Conservation (phyloP, 139 green algal species). For the Edaphochlamys debaryana region DNA sequence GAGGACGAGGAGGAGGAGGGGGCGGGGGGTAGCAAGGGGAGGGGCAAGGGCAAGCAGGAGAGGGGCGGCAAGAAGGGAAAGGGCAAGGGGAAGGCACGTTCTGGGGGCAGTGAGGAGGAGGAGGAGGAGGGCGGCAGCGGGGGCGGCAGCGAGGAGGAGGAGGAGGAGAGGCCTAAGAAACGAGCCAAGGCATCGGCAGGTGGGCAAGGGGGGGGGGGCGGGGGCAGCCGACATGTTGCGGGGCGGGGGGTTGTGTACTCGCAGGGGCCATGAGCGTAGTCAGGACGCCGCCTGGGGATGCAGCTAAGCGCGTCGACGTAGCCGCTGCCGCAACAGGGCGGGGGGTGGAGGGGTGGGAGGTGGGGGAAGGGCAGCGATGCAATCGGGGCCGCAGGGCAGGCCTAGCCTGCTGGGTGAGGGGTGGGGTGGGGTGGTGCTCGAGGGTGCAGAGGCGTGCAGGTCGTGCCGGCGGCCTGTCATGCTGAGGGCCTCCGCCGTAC, state of each 20-base stretch:
- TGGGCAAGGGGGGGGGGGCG: background rate
- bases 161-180: slow-evolving; percentile 18
- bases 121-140: background rate
- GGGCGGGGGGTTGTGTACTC: background rate
- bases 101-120: background rate
- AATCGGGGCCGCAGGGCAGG: too few relatives aligned
- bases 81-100: background rate
- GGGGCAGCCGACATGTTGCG: background rate
- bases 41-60: background rate
- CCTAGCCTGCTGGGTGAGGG: background rate
- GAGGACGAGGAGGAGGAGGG: background rate
- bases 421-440: background rate
- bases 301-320: too few relatives aligned
- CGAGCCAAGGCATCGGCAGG: background rate
- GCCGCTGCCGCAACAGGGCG: too few relatives aligned
- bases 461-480: background rate
- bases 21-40: slow-evolving; percentile 1
- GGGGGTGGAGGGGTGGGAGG: too few relatives aligned
- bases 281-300: too few relatives aligned
- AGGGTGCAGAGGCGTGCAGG: too few relatives aligned
- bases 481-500: background rate
- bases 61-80: background rate
- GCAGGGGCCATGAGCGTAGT: too few relatives aligned
- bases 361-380: too few relatives aligned
- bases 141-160: background rate